Percentiles rank a stretch among this genome's conserved stretches.
Conservation (phyloP, 2,329 filamentous ascomycete genomes). For the Alternaria sp. region DNA sequence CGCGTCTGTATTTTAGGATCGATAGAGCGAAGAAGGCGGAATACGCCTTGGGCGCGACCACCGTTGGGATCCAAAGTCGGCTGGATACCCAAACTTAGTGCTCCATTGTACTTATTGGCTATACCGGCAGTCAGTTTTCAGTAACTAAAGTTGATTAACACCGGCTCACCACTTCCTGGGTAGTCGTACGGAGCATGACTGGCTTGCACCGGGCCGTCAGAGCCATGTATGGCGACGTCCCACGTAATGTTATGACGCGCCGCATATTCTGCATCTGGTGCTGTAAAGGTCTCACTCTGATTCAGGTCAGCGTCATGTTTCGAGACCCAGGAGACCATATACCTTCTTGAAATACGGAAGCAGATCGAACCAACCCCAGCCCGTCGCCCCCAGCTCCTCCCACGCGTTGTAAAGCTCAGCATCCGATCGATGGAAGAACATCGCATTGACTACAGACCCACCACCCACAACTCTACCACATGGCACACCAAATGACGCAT, state of each 20-base stretch:
- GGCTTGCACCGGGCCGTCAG: conserved; percentile 31
- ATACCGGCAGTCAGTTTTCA: neutral
- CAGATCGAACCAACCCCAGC: conserved; percentile 64
- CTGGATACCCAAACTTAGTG: conserved; percentile 23
- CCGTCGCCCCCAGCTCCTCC: conserved; percentile 64
- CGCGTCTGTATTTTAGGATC: conserved; percentile 41
- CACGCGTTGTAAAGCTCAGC: conserved; percentile 59
- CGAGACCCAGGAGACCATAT: conserved; percentile 58
- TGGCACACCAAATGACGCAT: conserved; percentile 24
- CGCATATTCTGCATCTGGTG: conserved; percentile 25
- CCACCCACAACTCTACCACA: conserved; percentile 44
- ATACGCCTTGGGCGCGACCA: conserved; percentile 43
- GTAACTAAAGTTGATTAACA: neutral
- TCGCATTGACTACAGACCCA: conserved; percentile 47
- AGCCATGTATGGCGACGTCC: conserved; percentile 31
- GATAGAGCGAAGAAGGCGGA: conserved; percentile 39
- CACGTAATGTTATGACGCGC: conserved; percentile 29
- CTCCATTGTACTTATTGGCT: conserved; percentile 34
- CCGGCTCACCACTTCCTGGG: conserved; percentile 27
- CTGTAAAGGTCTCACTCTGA: conserved; percentile 35
- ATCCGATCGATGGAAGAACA: conserved; percentile 45
- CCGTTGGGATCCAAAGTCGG: conserved; percentile 24
- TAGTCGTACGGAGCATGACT: conserved; percentile 39
- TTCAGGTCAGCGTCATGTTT: neutral
- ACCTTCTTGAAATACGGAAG: conserved; percentile 50